Evolutionary conservation across 2,329 filamentous ascomycete species (phyloP).

Genomic region (Leptographium radiaticola): DNA sequence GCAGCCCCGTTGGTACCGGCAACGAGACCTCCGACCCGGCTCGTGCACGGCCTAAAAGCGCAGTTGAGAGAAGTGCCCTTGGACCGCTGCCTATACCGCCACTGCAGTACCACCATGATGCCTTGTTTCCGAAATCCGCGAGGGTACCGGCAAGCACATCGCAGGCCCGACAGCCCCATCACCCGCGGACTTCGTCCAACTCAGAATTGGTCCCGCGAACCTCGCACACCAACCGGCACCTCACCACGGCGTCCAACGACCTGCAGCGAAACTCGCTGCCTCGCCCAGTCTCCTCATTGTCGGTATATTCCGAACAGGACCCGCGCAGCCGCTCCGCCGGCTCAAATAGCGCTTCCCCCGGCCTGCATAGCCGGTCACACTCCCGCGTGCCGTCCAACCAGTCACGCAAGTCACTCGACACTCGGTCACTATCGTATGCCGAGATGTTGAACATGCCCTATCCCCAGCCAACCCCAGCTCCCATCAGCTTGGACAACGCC

Average conservation of each 20-base stretch:
- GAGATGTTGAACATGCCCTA: conserved; percentile 59
- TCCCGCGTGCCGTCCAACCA: conserved; percentile 34
- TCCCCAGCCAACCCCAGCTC: conserved; percentile 57
- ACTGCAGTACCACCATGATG: conserved; percentile 48
- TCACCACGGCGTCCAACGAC: conserved; percentile 44
- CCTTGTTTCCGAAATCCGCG: conserved; percentile 20
- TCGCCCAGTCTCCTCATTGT: conserved; percentile 67
- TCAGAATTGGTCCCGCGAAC: conserved; percentile 39
- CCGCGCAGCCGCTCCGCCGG: conserved; percentile 43
- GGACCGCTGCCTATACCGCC: conserved; percentile 36
- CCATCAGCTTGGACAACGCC: conserved; percentile 67
- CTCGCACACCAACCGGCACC: conserved; percentile 42
- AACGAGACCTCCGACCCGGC: conserved; percentile 32
- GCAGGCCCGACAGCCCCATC: conserved; percentile 24
- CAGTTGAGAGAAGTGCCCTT: conserved; percentile 29
- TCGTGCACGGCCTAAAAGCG: conserved; percentile 36
- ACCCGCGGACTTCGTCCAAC: conserved; percentile 32
- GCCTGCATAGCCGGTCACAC: conserved; percentile 26
- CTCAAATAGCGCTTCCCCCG: conserved; percentile 19
- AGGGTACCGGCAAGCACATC: neutral
- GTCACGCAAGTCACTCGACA: conserved; percentile 43
- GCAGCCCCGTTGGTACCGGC: conserved; percentile 39
- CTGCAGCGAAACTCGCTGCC: conserved; percentile 45
- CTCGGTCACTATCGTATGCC: conserved; percentile 38
- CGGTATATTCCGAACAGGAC: conserved; percentile 55